These are phyloP conservation scores for Waltergamsia citrina DNA, from an alignment of 2,329 filamentous ascomycete genomes.

Conservation along the genomic window DNA sequence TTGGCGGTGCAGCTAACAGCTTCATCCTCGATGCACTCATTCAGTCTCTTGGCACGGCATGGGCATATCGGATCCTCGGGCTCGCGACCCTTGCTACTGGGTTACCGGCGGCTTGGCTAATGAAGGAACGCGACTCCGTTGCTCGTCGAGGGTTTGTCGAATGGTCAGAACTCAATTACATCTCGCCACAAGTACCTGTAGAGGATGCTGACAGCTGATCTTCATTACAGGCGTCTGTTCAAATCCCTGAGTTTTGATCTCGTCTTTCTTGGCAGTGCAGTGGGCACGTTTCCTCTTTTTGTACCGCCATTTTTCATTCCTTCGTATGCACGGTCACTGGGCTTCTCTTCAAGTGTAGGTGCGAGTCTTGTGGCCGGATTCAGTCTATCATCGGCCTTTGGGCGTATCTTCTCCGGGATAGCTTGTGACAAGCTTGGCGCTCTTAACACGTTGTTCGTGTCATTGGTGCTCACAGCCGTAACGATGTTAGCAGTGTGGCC, in stretches of 20 bases:
- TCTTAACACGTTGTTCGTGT: constrained; percentile 42
- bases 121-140: constrained; percentile 33
- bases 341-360: constrained; percentile 39
- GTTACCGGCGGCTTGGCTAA: constrained; percentile 43
- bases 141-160: constrained; percentile 34
- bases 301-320: constrained; percentile 7
- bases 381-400: constrained; percentile 50
- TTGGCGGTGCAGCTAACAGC: constrained; percentile 44
- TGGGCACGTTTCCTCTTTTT: constrained; percentile 43
- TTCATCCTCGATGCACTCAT: constrained; percentile 39
- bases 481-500: constrained; percentile 56
- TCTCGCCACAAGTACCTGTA: not conserved
- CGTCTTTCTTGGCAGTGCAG: constrained; percentile 42
- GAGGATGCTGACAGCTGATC: not conserved
- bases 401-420: constrained; percentile 43
- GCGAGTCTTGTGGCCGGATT: constrained; percentile 52
- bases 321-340: constrained; percentile 44
- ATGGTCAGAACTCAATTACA: constrained; percentile 25
- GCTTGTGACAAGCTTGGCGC: constrained; percentile 44
- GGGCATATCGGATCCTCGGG: constrained; percentile 43
- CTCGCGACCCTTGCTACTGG: constrained; percentile 42
- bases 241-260: constrained; percentile 38
- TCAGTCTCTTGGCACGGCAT: constrained; percentile 31
- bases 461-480: constrained; percentile 40
- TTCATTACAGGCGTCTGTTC: constrained; percentile 37